Base-by-base conservation (phyloP, 1,284 basidiomycete genomes). In the Gomphus bonarii region DNA sequence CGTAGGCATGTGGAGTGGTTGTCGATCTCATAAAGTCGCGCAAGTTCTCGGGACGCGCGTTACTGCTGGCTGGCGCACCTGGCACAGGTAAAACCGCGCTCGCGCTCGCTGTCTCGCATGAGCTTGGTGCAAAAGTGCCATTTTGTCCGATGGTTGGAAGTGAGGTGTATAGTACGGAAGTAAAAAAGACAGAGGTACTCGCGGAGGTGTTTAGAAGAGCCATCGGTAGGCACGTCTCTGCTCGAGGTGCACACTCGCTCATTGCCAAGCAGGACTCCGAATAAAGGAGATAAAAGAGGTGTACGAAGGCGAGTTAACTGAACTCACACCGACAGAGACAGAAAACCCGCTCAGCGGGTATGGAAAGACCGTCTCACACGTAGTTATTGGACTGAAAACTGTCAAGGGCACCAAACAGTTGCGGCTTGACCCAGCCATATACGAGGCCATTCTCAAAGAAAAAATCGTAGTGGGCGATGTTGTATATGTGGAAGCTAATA, bases 281-380 rank as follows among this genome's bases (percentile, higher is more conserved):
- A 94, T 97, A 77, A 97, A 97, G 71, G 95, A 99, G 73, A 97
- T 94, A 2, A 99, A 99, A 70, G 94, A 97, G 68, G 94, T 99
- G 9, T 99, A 95, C 72, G 95, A 99, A 70, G 95, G 95, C 59
- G 97, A 99, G 72, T 90, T 99, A 35, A 98, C 95, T 8, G 95
- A 99, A 68, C 74, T 99, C 60, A 97, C 95, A 2, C 95, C 95
- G 0, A 86, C 91, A 33, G 97, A 97, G 72, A 81, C 92, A 10
- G 94, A 97, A 71, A 97, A 97, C 71, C 94, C 94, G 38, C 76
- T 97, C 48, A 91, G 90, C 58, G 95, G 95, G 47, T 99, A 99
- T 70, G 97, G 95, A 64, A 99, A 99, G 75, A 98, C 95, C 1
- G 93, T 99, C 59, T 93, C 92, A 30, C 94, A 97, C 72, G 95